Evolutionary conservation across 2,329 filamentous ascomycete genomes (phyloP), one percentile per base, ranked within the genome.

Genomic region (Drechslerella stenobrocha): DNA sequence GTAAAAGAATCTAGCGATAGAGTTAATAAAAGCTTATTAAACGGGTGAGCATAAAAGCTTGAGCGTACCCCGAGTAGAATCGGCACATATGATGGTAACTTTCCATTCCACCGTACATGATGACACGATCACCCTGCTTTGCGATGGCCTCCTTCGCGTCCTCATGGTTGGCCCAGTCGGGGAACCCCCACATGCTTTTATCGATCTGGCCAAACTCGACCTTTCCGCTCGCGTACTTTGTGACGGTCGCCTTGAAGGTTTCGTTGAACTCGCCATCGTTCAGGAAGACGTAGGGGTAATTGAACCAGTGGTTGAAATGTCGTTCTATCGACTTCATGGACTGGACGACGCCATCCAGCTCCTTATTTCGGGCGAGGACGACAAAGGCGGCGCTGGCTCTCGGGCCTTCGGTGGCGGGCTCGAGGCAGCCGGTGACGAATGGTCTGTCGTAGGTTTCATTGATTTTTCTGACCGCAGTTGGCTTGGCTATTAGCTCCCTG

Each of bases 71-170:
- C 70, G 93, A 98, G 79, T 98, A 98, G 81, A 98, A 98, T 73
- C 93, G 85, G 77, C 93, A 98, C 93, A 98, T 98, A 78, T 95
- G 87, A 75, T 98, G 93, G 76, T 98, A 98, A 78, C 91, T 96
- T 77, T 97, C 93, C 81, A 98, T 87, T 46, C 93, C 93, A 76
- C 93, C 93, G 76, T 97, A 98, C 93, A 98, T 98, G 80, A 98
- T 95, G 46, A 93, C 93, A 51, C 87, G 86, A 77, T 98, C 93
- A 71, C 93, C 93, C 77, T 98, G 93, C 79, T 96, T 96, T 55
- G 89, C 85, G 74, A 98, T 95, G 67, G 92, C 92, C 77, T 98
- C 93, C 78, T 91, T 90, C 71, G 91, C 92, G 53, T 96, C 89
- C 76, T 93, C 91, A 72, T 85, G 84, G 75, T 98, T 91, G 52